phyloP scores from a whole-genome alignment of 2,329 filamentous ascomycete genomes.

The Clarireedia hainanense region DNA sequence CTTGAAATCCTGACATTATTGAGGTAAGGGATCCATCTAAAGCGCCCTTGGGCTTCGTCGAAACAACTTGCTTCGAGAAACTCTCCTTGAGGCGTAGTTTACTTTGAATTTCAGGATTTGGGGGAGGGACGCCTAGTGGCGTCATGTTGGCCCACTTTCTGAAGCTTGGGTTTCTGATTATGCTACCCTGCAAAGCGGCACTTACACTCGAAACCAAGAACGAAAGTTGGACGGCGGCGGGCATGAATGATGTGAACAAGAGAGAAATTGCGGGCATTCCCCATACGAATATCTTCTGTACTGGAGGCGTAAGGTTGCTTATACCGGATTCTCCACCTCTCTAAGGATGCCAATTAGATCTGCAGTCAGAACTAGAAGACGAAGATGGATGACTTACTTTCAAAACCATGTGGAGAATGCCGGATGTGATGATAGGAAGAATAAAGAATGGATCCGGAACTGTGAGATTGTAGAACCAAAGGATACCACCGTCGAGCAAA shows the following conservation, averaged over 20 bases:
- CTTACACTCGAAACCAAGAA: slow-evolving; percentile 41
- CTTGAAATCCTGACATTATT: background rate
- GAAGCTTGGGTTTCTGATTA: slow-evolving; percentile 36
- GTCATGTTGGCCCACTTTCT: slow-evolving; percentile 33
- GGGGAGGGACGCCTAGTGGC: slow-evolving; percentile 11
- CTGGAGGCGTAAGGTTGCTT: slow-evolving; percentile 25
- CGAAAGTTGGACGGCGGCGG: slow-evolving; percentile 51
- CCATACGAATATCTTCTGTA: slow-evolving; percentile 35
- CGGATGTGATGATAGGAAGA: slow-evolving; percentile 58
- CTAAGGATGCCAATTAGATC: slow-evolving; percentile 21
- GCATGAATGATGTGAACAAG: slow-evolving; percentile 41
- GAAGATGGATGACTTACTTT: slow-evolving; percentile 18
- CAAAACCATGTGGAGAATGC: slow-evolving; percentile 42
- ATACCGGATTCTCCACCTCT: slow-evolving; percentile 42
- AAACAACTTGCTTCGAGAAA: too few species aligned
- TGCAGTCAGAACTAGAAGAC: background rate
- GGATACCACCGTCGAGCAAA: slow-evolving; percentile 58
- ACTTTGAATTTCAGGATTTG: background rate
- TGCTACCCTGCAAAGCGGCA: slow-evolving; percentile 36
- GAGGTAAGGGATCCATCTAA: background rate
- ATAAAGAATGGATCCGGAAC: slow-evolving; percentile 69
- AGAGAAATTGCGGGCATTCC: slow-evolving; percentile 46
- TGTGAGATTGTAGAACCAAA: slow-evolving; percentile 77
- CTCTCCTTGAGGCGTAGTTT: background rate
- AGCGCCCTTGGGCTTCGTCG: background rate